phyloP scores from a whole-genome alignment of 1,284 basidiomycete genomes.

The Sporisorium iseilematis-ciliati region DNA sequence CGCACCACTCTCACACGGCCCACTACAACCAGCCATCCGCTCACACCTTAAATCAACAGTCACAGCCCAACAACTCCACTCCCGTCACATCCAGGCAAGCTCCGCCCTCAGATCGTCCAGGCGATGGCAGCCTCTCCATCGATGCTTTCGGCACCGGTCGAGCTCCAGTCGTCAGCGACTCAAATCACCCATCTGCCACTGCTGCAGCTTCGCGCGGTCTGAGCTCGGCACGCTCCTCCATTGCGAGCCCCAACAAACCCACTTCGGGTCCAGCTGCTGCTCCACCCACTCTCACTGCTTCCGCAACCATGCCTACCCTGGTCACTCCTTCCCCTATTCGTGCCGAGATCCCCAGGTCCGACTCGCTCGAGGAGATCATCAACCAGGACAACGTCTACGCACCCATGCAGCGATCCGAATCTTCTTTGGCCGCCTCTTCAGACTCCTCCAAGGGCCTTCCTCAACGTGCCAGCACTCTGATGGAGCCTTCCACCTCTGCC shows the following conservation, averaged over 20 bases:
- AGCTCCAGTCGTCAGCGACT: slow-evolving; percentile 13
- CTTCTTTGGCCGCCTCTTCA: not conserved
- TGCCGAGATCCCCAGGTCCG: slow-evolving; percentile 40
- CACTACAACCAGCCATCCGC: slow-evolving; percentile 1
- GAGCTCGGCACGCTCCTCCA: not conserved
- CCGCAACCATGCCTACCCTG: slow-evolving; percentile 42
- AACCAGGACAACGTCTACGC: slow-evolving; percentile 34
- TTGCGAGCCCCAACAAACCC: slow-evolving; percentile 5
- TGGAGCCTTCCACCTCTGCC: slow-evolving; percentile 21
- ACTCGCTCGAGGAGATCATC: slow-evolving; percentile 51
- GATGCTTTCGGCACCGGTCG: slow-evolving; percentile 41
- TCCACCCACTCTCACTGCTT: slow-evolving; percentile 31
- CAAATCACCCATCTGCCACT: not conserved
- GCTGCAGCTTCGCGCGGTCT: not conserved
- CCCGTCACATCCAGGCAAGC: slow-evolving; percentile 35
- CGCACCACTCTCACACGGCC: slow-evolving; percentile 37
- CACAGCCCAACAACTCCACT: slow-evolving; percentile 26
- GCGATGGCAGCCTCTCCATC: slow-evolving; percentile 58
- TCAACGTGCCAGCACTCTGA: slow-evolving; percentile 36
- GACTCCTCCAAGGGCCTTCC: slow-evolving; percentile 12
- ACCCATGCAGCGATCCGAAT: slow-evolving; percentile 14
- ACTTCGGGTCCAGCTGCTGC: slow-evolving; percentile 1
- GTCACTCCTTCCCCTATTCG: slow-evolving; percentile 50
- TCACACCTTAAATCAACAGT: not conserved
- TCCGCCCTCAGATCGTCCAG: slow-evolving; percentile 33